Base-by-base conservation (phyloP, 306 rosid species). In the Bauhinia variegata region DNA sequence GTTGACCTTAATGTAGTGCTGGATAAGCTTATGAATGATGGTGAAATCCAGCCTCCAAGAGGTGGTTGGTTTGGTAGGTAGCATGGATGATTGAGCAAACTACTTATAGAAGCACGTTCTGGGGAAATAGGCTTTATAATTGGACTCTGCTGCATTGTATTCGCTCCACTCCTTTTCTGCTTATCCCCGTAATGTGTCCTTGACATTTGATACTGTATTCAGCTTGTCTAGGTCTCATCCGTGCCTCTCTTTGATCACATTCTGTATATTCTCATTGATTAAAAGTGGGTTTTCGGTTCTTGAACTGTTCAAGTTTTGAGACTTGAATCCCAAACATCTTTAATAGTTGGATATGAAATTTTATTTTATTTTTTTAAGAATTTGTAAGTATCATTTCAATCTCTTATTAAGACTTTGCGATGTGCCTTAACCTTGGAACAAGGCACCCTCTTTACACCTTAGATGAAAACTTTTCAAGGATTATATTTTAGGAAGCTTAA, bases 41-140 rank as follows among this genome's bases (percentile, higher is more conserved):
- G 87, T 46, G 97, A 91, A 4, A 68, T 76, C 44, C 95, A 84
- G 85, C 83, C 75, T 11, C 84, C 86, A 4, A 77, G 89, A 72
- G 93, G 86, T 68, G 93, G 86, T 68, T 91, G 96, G 97, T 88
- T 81, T 76, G 91, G 89, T 61, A 78, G 89, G 86, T 91, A 86
- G 81, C 63, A 5, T 37, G 66, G 38, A 30, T 59, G 12, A 30
- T 58, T 56, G 67, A 65, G 56, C 52, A 4, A 60, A 50, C 63
- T 66, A 12, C 81, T 86, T 79, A 80, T 77, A 84, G 87, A 63
- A 53, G 76, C 72, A 42, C 69, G 71, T 64, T 74, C 59, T 38
- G 71, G 43, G 67, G 67, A 65, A 68, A 34, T 34, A 57, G 32
- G 12, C 46, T n/a, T n/a, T n/a, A n/a, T n/a, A n/a, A n/a, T n/a